Evolutionary conservation across 179 eudicot genomes (phyloP), one percentile per base, ranked within the genome.

Genomic region (Spinacia oleracea): DNA sequence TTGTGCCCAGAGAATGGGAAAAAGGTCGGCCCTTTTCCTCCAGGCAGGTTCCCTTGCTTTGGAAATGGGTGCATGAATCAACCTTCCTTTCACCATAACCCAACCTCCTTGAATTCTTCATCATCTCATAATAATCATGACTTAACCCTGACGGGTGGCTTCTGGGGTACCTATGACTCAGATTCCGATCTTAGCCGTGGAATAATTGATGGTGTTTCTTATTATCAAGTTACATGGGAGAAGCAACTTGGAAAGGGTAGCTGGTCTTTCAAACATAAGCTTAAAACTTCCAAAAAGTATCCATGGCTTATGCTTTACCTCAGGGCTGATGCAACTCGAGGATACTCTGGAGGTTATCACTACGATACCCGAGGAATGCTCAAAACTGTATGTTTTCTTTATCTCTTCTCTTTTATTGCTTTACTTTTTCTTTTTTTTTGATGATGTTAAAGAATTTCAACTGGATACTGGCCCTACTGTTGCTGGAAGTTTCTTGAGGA

Each of bases 291-390:
- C 6, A 80, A 77, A 12, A 80, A 81, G 73, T 90, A 92, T 72
- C 97, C 97, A 7, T 92, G 97, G 97, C 80, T 92, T 42, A 92
- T 90, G 97, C 68, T 92, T 78, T 92, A 92, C 76, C 83, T 92
- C 0, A 87, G 97, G 76, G 91, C 97, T 9, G 97, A 92, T 81
- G 94, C 97, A 2, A 88, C 97, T 9, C 81, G 63, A 46, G 94
- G 97, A 0, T 90, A 84, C 78, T 89, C 92, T 15, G 97, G 97
- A 12, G 97, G 97, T 16, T 92, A 92, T 81, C 97, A 88, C 64
- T 92, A 92, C 73, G 87, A 90, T 45, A 89, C 91, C 5, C 81
- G 94, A 77, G 97, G 97, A 73, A 92, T 92, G 90, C 86, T 90
- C 79, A 90, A 89, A 80, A 88, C 73, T 70, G 97, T 92, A 85